Evolutionary conservation across 164 flowering plant species (phyloP), one percentile per base, ranked within the genome.

Genomic region (Pachysandra terminalis): DNA sequence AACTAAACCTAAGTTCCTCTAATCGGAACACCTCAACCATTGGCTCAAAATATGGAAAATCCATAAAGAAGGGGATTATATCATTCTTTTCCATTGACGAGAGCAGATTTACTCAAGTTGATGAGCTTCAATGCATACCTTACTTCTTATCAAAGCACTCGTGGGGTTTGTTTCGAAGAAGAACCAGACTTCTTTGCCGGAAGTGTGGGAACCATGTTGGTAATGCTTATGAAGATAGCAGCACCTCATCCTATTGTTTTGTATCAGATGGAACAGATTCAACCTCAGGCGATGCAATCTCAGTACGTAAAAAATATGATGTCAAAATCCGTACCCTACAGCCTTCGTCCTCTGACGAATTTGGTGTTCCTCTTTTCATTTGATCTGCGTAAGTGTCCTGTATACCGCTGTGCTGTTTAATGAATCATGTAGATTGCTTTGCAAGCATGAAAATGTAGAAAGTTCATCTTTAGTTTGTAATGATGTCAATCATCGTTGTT

Each of bases 181-280:
- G 78, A 80, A 90, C 90, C 56, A 88, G 88, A 55, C 96, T 91
- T 45, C 83, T 91, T 25, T 94, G 98, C 69, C 85, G 96, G 6
- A 91, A 91, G 71, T 91, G 98, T 74, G 89, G 93, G 22, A 87
- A 85, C 75, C 77, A 71, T 59, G 82, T 94, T 54, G 98, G 97
- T 65, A 69, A 64, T 72, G 91, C 95, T 52, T 82, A 81, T 63
- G 82, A 82, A 24, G 85, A 75, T 12, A 74, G 65, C 25, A 66
- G n/a, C n/a, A n/a, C n/a, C n/a, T n/a, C 74, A 19, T 72, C 79
- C 21, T 61, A 65, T 28, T 73, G 74, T 12, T 63, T 80, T 57
- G 80, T 68, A 58, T 63, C 80, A 0, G 81, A 83, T 40, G 82
- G 76, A 32, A 75, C 83, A 0, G 86, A 79, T 68, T 74, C 89